phyloP scores from a whole-genome alignment of 2,329 filamentous ascomycete genomes.

The Ophiostoma perfectum region DNA sequence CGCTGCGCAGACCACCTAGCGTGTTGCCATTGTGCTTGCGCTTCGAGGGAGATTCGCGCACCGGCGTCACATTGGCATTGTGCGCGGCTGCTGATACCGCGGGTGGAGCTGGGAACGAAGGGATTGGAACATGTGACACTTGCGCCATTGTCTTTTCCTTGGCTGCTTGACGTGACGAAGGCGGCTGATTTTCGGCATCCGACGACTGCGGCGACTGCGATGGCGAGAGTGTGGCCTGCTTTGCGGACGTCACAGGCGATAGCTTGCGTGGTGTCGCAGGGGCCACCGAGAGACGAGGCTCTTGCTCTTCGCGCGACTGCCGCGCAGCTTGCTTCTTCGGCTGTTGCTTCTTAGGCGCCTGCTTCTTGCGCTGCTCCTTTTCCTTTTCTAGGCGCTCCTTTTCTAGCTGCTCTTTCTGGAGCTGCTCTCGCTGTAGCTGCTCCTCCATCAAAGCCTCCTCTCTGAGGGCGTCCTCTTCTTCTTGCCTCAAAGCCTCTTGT shows the following conservation, averaged over 20 bases:
- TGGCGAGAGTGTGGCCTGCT: slow-evolving; percentile 53
- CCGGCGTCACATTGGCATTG: slow-evolving; percentile 2
- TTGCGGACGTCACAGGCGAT: slow-evolving; percentile 45
- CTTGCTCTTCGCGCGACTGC: neutral
- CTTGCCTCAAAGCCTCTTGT: neutral
- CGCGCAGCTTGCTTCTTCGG: neutral
- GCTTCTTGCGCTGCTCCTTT: slow-evolving; percentile 13
- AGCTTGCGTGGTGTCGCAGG: slow-evolving; percentile 40
- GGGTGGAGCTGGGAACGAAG: slow-evolving; percentile 31
- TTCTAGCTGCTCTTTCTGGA: neutral
- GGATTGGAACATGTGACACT: slow-evolving; percentile 30
- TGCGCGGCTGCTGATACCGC: slow-evolving; percentile 19
- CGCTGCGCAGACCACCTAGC: slow-evolving; percentile 52
- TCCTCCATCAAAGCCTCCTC: neutral
- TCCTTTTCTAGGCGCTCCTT: neutral
- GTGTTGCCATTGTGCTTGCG: slow-evolving; percentile 39
- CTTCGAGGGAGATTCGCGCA: slow-evolving; percentile 50
- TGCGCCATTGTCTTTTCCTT: slow-evolving; percentile 42
- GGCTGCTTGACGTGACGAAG: slow-evolving; percentile 56
- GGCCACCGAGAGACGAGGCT: slow-evolving; percentile 13
- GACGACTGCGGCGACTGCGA: slow-evolving; percentile 70
- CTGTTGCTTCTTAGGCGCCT: slow-evolving; percentile 11
- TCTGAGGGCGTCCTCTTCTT: neutral
- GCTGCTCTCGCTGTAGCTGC: slow-evolving; percentile 7
- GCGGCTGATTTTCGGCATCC: slow-evolving; percentile 73